phyloP scores from a whole-genome alignment of 306 rosid genomes.

The Prunus kanzakura region DNA sequence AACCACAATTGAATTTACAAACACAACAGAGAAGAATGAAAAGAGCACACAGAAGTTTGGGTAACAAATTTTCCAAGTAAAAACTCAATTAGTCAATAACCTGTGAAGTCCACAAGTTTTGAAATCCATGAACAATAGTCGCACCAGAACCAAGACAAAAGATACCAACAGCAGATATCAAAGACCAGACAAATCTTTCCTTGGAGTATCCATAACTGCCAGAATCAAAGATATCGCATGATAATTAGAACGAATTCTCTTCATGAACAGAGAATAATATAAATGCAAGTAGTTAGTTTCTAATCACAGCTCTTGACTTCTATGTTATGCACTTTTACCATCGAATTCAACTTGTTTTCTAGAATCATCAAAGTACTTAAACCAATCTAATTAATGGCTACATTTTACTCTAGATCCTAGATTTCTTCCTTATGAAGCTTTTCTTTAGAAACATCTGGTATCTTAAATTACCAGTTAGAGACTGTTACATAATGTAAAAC shows the following conservation, averaged over 20 bases:
- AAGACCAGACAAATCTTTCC: conserved; percentile 99
- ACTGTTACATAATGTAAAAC: neutral
- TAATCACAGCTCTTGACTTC: conserved; percentile 1
- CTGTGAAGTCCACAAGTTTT: conserved; percentile 91
- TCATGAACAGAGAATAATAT: neutral
- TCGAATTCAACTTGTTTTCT: neutral
- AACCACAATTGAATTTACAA: conserved; percentile 14
- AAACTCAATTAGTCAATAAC: conserved; percentile 36
- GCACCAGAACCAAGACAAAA: conserved; percentile 99
- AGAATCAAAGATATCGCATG: conserved; percentile 15
- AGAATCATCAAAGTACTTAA: neutral
- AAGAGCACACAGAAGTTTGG: neutral
- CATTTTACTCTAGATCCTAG: neutral
- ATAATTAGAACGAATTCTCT: neutral
- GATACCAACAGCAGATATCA: conserved; percentile 97
- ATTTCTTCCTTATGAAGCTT: neutral
- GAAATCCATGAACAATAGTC: conserved; percentile 88
- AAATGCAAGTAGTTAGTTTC: neutral
- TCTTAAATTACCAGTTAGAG: neutral
- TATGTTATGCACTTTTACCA: neutral
- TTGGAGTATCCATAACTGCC: conserved; percentile 94
- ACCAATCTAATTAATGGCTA: neutral
- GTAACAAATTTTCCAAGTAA: conserved; percentile 7
- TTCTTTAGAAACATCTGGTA: neutral
- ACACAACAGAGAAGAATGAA: neutral